Evolutionary conservation across 2,329 filamentous ascomycete species (phyloP).

Genomic region (Fusarium verrucosum): DNA sequence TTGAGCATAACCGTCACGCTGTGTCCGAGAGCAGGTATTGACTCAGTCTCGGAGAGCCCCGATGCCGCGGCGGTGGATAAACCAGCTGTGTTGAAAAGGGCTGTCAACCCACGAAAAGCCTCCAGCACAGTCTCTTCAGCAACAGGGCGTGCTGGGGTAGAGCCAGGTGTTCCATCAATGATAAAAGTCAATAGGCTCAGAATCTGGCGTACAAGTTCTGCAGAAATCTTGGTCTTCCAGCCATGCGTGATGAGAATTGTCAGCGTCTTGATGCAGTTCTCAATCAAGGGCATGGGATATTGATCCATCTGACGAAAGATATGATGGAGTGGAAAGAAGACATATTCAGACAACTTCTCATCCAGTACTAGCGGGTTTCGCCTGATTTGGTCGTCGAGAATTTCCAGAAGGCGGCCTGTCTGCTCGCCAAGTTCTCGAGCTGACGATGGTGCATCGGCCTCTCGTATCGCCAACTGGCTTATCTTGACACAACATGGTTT

Average conservation of each 20-base stretch:
- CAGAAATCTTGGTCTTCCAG: constrained; percentile 78
- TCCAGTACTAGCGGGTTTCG: constrained; percentile 68
- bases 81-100: constrained; percentile 69
- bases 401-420: constrained; percentile 55
- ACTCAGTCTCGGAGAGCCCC: constrained; percentile 63
- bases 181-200: constrained; percentile 86
- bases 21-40: constrained; percentile 83
- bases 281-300: constrained; percentile 76
- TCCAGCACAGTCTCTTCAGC: constrained; percentile 80
- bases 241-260: constrained; percentile 77
- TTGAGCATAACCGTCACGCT: constrained; percentile 83
- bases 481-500: constrained; percentile 70
- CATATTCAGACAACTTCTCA: constrained; percentile 88
- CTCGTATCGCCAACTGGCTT: constrained; percentile 64
- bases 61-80: constrained; percentile 60
- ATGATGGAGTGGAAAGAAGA: constrained; percentile 91
- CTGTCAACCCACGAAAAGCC: constrained; percentile 74
- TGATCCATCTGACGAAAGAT: constrained; percentile 80
- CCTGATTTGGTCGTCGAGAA: constrained; percentile 57
- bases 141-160: constrained; percentile 54
- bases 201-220: constrained; percentile 81
- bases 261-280: constrained; percentile 80
- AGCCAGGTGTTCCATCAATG: constrained; percentile 74
- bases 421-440: constrained; percentile 58
- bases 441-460: constrained; percentile 54